A percentile compares a stretch with the other conserved stretches of the same genome.
Conservation (phyloP, 1,139 yeast species). For the Yamadazyma songkhlaensis region DNA sequence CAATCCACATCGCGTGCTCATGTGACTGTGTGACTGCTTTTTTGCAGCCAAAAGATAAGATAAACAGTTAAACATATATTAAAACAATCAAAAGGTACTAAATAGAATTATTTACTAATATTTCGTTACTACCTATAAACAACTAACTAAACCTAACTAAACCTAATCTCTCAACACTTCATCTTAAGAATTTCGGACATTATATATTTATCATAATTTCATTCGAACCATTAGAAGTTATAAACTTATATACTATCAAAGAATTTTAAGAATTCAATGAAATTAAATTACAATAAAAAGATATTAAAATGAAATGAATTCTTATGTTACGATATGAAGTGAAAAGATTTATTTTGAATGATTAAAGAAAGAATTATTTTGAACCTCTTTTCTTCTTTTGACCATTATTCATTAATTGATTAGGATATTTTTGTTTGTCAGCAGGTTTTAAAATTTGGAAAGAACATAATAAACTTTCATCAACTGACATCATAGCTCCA, state of each 20-base stretch:
- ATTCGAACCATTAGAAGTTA: constrained; percentile 2
- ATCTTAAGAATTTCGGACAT: constrained; percentile 1
- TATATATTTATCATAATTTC: constrained; percentile 6
- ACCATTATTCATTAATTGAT: constrained; percentile 56
- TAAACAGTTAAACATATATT: neutral
- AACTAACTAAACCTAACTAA: neutral
- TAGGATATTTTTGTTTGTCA: constrained; percentile 72
- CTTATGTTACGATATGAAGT: constrained; percentile 4
- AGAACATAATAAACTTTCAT: constrained; percentile 91
- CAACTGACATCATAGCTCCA: constrained; percentile 99
- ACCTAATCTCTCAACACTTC: too few relatives aligned
- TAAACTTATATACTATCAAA: constrained; percentile 2
- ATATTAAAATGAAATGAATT: constrained; percentile 8
- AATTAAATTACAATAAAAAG: constrained; percentile 8
- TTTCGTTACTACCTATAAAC: neutral
- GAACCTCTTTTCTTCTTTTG: constrained; percentile 69
- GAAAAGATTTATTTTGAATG: neutral
- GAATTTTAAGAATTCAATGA: constrained; percentile 1
- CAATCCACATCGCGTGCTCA: neutral
- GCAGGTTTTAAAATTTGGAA: constrained; percentile 98
- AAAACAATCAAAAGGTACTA: too few relatives aligned
- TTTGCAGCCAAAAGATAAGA: neutral
- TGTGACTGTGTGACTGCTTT: constrained; percentile 6
- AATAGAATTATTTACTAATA: neutral
- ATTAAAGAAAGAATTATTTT: constrained; percentile 29